These are phyloP conservation scores for Mucor circinelloides DNA, from an alignment of 371 early-diverging fungal species.

Conservation along the genomic window DNA sequence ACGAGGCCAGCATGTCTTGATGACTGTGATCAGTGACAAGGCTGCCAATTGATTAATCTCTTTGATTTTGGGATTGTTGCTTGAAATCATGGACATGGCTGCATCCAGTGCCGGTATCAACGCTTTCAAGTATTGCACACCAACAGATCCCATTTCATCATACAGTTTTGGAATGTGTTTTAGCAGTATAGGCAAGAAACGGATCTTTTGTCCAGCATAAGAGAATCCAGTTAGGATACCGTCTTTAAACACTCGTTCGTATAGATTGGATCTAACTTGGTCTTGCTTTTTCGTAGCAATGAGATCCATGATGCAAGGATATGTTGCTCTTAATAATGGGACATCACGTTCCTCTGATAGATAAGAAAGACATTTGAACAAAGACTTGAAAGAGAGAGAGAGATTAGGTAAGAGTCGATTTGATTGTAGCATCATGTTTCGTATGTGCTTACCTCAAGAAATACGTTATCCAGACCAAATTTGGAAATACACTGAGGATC, in stretches of 20 bases:
- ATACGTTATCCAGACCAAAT: conserved; percentile 34
- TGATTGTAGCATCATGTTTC: no score
- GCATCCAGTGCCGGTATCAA: conserved; percentile 19
- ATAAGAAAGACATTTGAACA: conserved; percentile 41
- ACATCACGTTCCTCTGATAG: conserved; percentile 33
- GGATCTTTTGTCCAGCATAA: conserved; percentile 29
- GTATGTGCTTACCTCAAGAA: conserved; percentile 39
- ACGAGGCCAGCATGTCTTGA: conserved; percentile 41
- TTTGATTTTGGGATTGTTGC: conserved; percentile 7
- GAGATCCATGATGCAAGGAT: conserved; percentile 37
- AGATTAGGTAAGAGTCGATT: no score
- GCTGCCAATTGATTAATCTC: conserved; percentile 21
- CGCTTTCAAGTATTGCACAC: conserved; percentile 41
- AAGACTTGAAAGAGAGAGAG: conserved; percentile 13
- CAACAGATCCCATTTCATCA: conserved; percentile 21
- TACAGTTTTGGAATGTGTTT: conserved; percentile 22
- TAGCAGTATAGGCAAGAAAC: conserved; percentile 22
- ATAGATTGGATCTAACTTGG: conserved; percentile 4
- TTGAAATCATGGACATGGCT: conserved; percentile 6
- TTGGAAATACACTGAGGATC: conserved; percentile 8
- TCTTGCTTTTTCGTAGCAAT: conserved; percentile 15
- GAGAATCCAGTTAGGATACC: conserved; percentile 32
- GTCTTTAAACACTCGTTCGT: conserved; percentile 35
- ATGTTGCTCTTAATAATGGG: conserved; percentile 25
- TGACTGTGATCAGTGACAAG: conserved; percentile 19